Percentiles rank a stretch among this genome's conserved stretches.
Conservation (phyloP, 148 eudicot genomes). For the Rhododendron henanense region DNA sequence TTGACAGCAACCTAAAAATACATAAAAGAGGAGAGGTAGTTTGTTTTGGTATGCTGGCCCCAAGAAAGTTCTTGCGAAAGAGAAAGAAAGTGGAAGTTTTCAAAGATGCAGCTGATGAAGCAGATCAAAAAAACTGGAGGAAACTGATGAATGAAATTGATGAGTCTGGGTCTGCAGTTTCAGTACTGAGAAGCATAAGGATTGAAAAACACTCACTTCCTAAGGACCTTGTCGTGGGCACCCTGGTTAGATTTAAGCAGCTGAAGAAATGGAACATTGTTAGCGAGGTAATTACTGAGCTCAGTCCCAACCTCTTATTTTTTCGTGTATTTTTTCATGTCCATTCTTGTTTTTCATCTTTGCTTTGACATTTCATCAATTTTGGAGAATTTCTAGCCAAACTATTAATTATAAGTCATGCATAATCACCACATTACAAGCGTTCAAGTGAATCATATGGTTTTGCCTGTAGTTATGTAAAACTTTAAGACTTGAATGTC, state of each 20-base stretch:
- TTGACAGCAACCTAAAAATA: slow-evolving; percentile 36
- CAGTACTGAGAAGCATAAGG: slow-evolving; percentile 60
- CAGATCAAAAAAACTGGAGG: slow-evolving; percentile 83
- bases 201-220: slow-evolving; percentile 60
- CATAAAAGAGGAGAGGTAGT: slow-evolving; percentile 55
- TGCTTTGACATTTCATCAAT: background rate
- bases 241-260: slow-evolving; percentile 88
- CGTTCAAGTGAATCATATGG: background rate
- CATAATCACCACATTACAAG: slow-evolving; percentile 1
- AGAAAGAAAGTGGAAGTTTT: slow-evolving; percentile 69
- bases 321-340: background rate
- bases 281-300: slow-evolving; percentile 53
- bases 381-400: background rate
- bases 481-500: background rate
- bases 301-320: background rate
- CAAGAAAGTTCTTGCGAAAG: slow-evolving; percentile 90
- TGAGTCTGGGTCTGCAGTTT: slow-evolving; percentile 73
- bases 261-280: slow-evolving; percentile 93
- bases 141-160: slow-evolving; percentile 79
- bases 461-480: background rate
- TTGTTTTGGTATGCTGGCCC: slow-evolving; percentile 79
- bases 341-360: background rate
- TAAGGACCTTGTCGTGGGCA: slow-evolving; percentile 76
- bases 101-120: slow-evolving; percentile 76
- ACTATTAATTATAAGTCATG: background rate